These are phyloP conservation scores for Arxiozyma telluris DNA, from an alignment of 1,139 yeast species.

Conservation along the genomic window DNA sequence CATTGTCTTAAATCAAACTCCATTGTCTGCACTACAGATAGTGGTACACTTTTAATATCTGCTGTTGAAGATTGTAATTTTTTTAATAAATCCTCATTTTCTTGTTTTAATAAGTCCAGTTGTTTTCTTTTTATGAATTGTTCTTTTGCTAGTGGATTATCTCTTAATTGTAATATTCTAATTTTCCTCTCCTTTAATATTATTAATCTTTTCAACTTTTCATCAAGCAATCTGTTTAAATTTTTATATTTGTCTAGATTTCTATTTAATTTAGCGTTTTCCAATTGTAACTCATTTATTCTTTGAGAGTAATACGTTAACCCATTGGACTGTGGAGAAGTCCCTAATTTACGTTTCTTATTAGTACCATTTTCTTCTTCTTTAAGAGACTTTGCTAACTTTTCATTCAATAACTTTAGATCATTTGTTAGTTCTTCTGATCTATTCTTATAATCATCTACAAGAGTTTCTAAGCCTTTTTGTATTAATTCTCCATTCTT, in stretches of 20 bases:
- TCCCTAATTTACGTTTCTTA: conserved; percentile 29
- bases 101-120: conserved; percentile 45
- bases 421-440: conserved; percentile 38
- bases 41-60: conserved; percentile 40
- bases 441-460: conserved; percentile 52
- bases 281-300: conserved; percentile 34
- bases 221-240: conserved; percentile 32
- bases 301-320: conserved; percentile 31
- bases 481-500: conserved; percentile 19
- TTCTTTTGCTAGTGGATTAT: conserved; percentile 59
- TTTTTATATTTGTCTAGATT: conserved; percentile 35
- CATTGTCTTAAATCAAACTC: conserved; percentile 45
- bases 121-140: conserved; percentile 53
- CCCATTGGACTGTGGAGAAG: conserved; percentile 13
- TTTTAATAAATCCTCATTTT: conserved; percentile 48
- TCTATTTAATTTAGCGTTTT: conserved; percentile 37
- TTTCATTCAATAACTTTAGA: conserved; percentile 30
- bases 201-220: conserved; percentile 32
- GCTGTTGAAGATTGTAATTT: conserved; percentile 5
- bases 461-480: conserved; percentile 37
- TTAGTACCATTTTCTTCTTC: conserved; percentile 16
- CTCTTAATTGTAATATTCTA: conserved; percentile 53
- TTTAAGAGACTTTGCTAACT: conserved; percentile 17
- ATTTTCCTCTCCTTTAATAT: conserved; percentile 35
- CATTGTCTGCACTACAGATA: conserved; percentile 55